These are phyloP conservation scores for Cicer judaicum DNA, from an alignment of 306 rosid genomes.

Conservation along the genomic window DNA sequence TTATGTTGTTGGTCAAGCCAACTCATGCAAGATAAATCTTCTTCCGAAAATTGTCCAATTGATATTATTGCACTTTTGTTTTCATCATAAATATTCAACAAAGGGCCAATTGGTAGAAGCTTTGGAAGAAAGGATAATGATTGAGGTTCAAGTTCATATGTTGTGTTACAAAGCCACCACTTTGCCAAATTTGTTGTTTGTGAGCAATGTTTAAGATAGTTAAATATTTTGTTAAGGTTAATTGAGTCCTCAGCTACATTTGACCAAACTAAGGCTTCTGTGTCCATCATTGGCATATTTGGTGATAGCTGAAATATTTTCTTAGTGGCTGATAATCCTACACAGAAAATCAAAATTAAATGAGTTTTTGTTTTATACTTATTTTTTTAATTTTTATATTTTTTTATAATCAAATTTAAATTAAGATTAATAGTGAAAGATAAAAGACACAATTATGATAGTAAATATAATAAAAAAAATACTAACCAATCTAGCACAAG, in stretches of 20 bases:
- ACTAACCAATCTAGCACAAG: too few species aligned
- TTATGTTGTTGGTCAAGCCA: conserved; percentile 50
- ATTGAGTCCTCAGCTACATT: background rate
- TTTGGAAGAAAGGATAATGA: conserved; percentile 38
- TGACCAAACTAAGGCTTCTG: conserved; percentile 36
- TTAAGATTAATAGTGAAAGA: too few species aligned
- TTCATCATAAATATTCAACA: conserved; percentile 33
- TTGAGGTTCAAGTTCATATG: conserved; percentile 43
- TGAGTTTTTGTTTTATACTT: background rate
- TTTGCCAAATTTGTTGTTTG: conserved; percentile 7
- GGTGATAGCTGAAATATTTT: conserved; percentile 27
- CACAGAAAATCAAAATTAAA: background rate
- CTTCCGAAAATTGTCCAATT: conserved; percentile 50
- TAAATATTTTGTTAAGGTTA: background rate
- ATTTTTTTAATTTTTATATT: too few species aligned
- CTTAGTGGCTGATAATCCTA: conserved; percentile 26
- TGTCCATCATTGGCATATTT: conserved; percentile 42
- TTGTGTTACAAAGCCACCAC: conserved; percentile 50
- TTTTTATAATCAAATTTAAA: too few species aligned
- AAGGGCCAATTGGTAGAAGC: conserved; percentile 48
- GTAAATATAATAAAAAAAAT: too few species aligned
- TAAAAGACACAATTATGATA: too few species aligned
- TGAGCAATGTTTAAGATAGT: conserved; percentile 2
- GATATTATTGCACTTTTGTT: background rate
- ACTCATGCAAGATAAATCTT: conserved; percentile 46